phyloP scores from a whole-genome alignment of 202 grass and related monocot genomes.

The Carex sylvatica region DNA sequence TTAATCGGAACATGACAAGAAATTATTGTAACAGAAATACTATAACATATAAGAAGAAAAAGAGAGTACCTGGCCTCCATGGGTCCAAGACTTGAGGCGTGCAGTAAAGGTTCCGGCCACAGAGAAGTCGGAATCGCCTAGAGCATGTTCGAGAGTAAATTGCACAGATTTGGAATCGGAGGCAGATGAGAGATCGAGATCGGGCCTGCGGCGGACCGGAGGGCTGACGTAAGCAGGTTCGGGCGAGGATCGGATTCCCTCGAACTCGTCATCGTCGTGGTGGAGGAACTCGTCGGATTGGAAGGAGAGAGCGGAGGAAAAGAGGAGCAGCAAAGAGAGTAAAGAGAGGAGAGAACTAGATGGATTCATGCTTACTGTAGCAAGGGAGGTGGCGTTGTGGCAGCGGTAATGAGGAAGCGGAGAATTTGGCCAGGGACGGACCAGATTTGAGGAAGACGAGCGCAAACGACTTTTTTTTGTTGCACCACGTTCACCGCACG shows the following conservation, averaged over 20 bases:
- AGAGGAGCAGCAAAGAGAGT: not conserved
- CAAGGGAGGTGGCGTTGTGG: not conserved
- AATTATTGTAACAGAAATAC: not conserved
- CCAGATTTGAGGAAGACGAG: not conserved
- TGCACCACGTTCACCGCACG: not conserved
- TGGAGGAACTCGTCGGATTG: constrained; percentile 80
- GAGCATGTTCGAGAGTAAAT: constrained; percentile 78
- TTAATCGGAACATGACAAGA: not conserved
- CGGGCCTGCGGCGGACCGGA: constrained; percentile 41
- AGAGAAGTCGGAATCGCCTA: constrained; percentile 58
- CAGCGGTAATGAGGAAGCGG: not conserved
- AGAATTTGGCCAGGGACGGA: not conserved
- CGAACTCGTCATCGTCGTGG: constrained; percentile 85
- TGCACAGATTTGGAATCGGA: constrained; percentile 71
- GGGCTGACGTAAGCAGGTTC: constrained; percentile 16
- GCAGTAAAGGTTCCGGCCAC: constrained; percentile 76
- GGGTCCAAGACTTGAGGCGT: constrained; percentile 72
- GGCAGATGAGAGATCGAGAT: constrained; percentile 34
- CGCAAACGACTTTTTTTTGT: not conserved
- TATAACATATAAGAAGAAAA: not conserved
- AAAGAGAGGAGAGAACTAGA: constrained; percentile 24
- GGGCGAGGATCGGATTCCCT: constrained; percentile 37
- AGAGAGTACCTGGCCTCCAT: constrained; percentile 62
- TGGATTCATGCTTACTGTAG: constrained; percentile 35
- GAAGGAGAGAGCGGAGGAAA: constrained; percentile 38